These are phyloP conservation scores for Pseudopyricularia cyperi DNA, from an alignment of 2,329 filamentous ascomycete species.

Conservation along the genomic window DNA sequence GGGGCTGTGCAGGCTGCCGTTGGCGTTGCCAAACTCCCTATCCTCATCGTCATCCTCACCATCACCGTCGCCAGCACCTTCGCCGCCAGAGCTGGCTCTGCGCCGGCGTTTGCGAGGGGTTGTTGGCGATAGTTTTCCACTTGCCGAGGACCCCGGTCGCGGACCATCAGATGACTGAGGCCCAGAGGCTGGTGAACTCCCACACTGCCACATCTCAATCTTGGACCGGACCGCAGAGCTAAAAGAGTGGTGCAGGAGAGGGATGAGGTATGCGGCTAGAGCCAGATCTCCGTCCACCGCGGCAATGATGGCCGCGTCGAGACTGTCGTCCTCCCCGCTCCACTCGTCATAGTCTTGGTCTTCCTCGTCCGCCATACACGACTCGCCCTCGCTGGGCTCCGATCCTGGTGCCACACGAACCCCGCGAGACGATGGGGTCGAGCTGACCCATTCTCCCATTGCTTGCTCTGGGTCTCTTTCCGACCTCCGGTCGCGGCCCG, in stretches of 20 bases:
- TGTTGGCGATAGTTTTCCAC: conserved; percentile 3
- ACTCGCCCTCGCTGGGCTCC: conserved; percentile 3
- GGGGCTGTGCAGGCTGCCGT: not conserved
- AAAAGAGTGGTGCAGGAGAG: conserved; percentile 10
- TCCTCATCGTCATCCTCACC: conserved; percentile 8
- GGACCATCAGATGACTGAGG: not conserved
- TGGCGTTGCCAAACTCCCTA: not conserved
- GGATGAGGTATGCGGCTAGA: conserved; percentile 12
- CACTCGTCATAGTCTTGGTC: conserved; percentile 10
- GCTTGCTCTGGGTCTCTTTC: not conserved
- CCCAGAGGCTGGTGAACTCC: not conserved
- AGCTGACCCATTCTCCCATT: not conserved
- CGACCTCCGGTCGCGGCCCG: not conserved
- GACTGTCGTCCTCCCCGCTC: conserved; percentile 10
- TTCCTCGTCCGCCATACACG: conserved; percentile 6
- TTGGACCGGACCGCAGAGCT: conserved; percentile 9
- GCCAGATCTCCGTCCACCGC: conserved; percentile 11
- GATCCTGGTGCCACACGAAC: not conserved
- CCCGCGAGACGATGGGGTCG: not conserved
- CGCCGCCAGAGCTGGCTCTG: conserved; percentile 6
- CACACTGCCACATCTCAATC: conserved; percentile 12
- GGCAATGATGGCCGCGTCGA: conserved; percentile 12
- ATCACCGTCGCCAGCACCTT: conserved; percentile 3
- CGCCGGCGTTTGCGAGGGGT: conserved; percentile 9
- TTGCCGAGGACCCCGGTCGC: not conserved